A percentile compares a stretch with the other conserved stretches of the same genome.
These are phyloP conservation scores for Salicornia ramosissima DNA, from an alignment of 148 eudicot species.

Conservation along the genomic window DNA sequence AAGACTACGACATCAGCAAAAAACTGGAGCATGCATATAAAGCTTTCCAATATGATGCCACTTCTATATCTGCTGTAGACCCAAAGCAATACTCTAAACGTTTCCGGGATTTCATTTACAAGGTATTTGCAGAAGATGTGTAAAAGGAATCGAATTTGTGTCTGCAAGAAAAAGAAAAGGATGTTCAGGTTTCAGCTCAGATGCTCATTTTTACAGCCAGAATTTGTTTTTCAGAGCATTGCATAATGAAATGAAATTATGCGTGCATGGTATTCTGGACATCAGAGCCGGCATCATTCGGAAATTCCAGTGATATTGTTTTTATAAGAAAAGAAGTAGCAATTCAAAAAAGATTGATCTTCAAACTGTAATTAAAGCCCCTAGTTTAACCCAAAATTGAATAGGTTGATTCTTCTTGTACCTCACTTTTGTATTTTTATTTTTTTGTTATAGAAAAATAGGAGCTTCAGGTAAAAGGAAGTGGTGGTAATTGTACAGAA, in stretches of 20 bases:
- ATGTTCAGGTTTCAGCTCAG: slow-evolving; percentile 4
- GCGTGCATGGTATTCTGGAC: slow-evolving; percentile 1
- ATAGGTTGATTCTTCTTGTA: slow-evolving; percentile 26
- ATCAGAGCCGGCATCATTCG: slow-evolving; percentile 16
- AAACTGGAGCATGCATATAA: slow-evolving; percentile 80
- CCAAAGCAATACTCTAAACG: slow-evolving; percentile 66
- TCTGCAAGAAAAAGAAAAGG: not conserved
- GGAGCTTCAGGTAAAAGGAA: slow-evolving; percentile 15
- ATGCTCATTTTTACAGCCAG: slow-evolving; percentile 17
- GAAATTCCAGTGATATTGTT: slow-evolving; percentile 16
- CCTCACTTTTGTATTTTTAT: slow-evolving; percentile 10
- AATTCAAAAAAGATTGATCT: slow-evolving; percentile 16
- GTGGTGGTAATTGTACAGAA: slow-evolving; percentile 30
- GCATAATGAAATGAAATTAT: not conserved
- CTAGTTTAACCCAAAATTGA: slow-evolving; percentile 14
- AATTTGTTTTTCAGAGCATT: slow-evolving; percentile 1
- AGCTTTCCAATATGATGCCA: slow-evolving; percentile 60
- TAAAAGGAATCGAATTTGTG: slow-evolving; percentile 15
- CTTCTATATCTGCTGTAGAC: slow-evolving; percentile 72
- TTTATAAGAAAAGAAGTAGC: not conserved
- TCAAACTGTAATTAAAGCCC: slow-evolving; percentile 34
- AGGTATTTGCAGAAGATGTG: slow-evolving; percentile 53
- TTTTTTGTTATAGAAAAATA: slow-evolving; percentile 20
- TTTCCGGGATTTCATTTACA: slow-evolving; percentile 61
- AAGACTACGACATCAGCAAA: slow-evolving; percentile 77